These are phyloP conservation scores for Metroxylon sagu DNA, from an alignment of 176 grass and related monocot species.

Conservation along the genomic window DNA sequence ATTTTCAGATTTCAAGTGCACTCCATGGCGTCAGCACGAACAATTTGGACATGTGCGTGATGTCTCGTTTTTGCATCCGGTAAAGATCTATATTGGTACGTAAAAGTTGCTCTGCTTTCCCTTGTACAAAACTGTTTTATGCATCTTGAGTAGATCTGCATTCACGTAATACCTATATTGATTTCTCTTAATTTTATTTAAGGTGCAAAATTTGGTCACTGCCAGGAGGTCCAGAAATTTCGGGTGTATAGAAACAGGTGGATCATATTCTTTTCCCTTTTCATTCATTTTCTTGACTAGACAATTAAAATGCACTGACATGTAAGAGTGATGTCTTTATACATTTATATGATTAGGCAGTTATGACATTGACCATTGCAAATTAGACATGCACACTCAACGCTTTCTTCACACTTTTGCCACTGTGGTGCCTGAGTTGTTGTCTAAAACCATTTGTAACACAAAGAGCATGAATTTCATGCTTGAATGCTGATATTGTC, in stretches of 20 bases:
- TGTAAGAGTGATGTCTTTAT: too few species aligned
- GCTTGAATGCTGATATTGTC: too few species aligned
- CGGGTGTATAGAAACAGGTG: slow-evolving; percentile 77
- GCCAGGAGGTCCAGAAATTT: slow-evolving; percentile 86
- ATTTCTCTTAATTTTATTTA: slow-evolving; percentile 30
- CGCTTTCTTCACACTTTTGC: too few species aligned
- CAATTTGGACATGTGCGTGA: slow-evolving; percentile 56
- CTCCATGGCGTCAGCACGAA: slow-evolving; percentile 54
- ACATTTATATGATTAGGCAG: too few species aligned
- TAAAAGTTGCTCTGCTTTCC: slow-evolving; percentile 7
- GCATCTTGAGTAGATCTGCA: slow-evolving; percentile 21
- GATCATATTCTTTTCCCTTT: slow-evolving; percentile 7
- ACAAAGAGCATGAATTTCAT: too few species aligned
- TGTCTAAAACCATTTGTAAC: too few species aligned
- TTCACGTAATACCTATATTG: slow-evolving; percentile 26
- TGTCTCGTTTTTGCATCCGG: slow-evolving; percentile 90
- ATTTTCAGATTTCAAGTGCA: slow-evolving; percentile 70
- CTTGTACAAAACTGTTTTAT: not conserved
- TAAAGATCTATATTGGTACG: slow-evolving; percentile 96
- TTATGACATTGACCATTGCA: too few species aligned
- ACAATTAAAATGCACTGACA: not conserved
- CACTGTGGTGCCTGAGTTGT: too few species aligned
- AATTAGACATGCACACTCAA: too few species aligned
- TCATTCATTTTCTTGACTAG: too few species aligned
- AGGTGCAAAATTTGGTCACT: slow-evolving; percentile 88